Evolutionary conservation across 139 green algal genomes (phyloP).

Genomic region (Monoraphidium neglectum): DNA sequence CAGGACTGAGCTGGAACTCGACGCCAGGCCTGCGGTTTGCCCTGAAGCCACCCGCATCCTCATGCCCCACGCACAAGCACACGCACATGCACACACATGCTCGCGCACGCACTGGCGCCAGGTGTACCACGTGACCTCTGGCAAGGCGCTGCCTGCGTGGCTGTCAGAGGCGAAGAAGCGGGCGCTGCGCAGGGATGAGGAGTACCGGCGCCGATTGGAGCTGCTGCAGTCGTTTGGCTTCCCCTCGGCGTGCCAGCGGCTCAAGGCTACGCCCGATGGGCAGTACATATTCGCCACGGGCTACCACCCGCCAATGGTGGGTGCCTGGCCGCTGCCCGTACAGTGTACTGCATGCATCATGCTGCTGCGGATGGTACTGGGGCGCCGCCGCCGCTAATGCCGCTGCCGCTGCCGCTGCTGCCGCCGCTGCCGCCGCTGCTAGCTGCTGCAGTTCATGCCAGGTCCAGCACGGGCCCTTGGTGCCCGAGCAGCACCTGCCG

Average conservation of each 20-base stretch:
- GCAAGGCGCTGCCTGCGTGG: slow-evolving; percentile 90
- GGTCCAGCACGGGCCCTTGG: too few relatives aligned
- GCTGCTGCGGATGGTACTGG: too few relatives aligned
- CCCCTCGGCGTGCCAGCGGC: slow-evolving; percentile 73
- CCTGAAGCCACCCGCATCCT: background rate
- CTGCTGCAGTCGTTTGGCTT: slow-evolving; percentile 94
- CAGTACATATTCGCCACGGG: slow-evolving; percentile 90
- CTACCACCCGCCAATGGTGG: slow-evolving; percentile 68
- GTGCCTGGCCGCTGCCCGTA: background rate
- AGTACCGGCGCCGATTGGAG: slow-evolving; percentile 83
- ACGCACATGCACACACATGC: background rate
- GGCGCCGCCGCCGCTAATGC: too few relatives aligned
- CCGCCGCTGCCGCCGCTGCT: too few relatives aligned
- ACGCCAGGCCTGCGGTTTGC: background rate
- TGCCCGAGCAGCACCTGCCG: too few relatives aligned
- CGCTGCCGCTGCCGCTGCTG: too few relatives aligned
- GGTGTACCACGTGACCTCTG: slow-evolving; percentile 91
- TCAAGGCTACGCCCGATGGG: slow-evolving; percentile 88
- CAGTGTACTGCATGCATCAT: too few relatives aligned
- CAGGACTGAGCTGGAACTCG: background rate
- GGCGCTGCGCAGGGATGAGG: slow-evolving; percentile 82
- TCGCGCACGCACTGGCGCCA: slow-evolving; percentile 30
- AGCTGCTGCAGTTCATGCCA: too few relatives aligned
- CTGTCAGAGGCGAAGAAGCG: slow-evolving; percentile 87
- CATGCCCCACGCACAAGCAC: background rate